Conservation (phyloP, 768 basidiomycete genomes). For the Hypholoma sublateritium region DNA sequence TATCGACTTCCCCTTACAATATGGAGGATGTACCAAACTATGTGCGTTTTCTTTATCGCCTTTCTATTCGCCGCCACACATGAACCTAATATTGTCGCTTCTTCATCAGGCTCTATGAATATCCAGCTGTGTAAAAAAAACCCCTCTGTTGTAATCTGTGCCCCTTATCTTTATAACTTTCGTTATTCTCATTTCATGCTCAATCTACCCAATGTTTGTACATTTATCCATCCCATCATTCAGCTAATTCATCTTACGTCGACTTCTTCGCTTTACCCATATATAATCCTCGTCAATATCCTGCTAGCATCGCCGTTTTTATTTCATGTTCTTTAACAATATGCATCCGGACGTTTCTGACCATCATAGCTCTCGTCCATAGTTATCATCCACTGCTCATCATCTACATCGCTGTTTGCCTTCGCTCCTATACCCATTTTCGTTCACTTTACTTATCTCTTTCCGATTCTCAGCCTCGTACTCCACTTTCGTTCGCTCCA, state of each 20-base stretch:
- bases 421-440: slow-evolving; percentile 1
- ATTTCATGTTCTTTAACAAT: neutral
- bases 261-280: neutral
- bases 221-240: neutral
- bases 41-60: slow-evolving; percentile 16
- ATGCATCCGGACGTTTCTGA: neutral
- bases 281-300: neutral
- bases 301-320: neutral
- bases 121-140: slow-evolving; percentile 5
- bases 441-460: neutral
- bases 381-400: neutral
- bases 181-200: slow-evolving; percentile 1
- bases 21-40: slow-evolving; percentile 18
- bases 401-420: neutral
- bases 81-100: neutral
- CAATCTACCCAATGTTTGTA: slow-evolving; percentile 1
- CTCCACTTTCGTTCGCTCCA: neutral
- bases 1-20: slow-evolving; percentile 14
- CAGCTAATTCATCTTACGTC: slow-evolving; percentile 4
- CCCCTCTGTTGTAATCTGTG: slow-evolving; percentile 7
- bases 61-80: neutral
- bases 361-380: neutral
- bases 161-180: slow-evolving; percentile 13
- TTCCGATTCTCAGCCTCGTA: neutral
- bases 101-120: slow-evolving; percentile 5